These are phyloP conservation scores for Rhodotorula kratochvilovae DNA, from an alignment of 768 basidiomycete species.

Conservation along the genomic window DNA sequence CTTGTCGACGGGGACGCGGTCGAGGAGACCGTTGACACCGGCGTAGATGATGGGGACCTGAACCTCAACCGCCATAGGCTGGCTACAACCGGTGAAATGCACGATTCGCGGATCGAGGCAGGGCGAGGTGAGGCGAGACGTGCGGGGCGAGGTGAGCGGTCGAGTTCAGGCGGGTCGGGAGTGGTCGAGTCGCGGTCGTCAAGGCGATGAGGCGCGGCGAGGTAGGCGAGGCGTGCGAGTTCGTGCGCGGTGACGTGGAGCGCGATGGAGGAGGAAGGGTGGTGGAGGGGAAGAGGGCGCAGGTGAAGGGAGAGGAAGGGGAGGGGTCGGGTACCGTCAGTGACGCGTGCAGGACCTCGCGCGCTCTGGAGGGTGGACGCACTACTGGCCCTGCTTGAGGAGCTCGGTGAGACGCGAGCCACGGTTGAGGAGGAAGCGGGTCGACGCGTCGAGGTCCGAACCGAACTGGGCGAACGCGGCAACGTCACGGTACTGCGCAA, in stretches of 20 bases:
- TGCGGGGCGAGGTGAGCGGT: too few relatives aligned
- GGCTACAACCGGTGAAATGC: slow-evolving; percentile 40
- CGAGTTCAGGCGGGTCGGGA: too few relatives aligned
- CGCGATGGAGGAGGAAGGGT: too few relatives aligned
- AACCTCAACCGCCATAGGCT: slow-evolving; percentile 86
- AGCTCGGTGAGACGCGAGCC: slow-evolving; percentile 95
- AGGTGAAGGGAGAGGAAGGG: too few relatives aligned
- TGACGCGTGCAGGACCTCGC: too few relatives aligned
- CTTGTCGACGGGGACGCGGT: slow-evolving; percentile 89
- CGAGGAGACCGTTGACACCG: slow-evolving; percentile 91
- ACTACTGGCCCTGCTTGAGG: slow-evolving; percentile 92
- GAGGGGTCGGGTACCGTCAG: too few relatives aligned
- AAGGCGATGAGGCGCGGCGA: neutral
- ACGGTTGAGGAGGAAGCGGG: slow-evolving; percentile 92
- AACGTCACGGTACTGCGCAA: slow-evolving; percentile 99
- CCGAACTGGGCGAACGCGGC: slow-evolving; percentile 99
- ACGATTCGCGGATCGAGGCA: slow-evolving; percentile 24
- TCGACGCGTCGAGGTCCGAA: slow-evolving; percentile 99
- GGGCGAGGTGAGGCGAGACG: neutral
- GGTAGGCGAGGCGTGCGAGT: too few relatives aligned
- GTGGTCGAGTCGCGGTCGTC: too few relatives aligned
- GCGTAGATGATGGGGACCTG: slow-evolving; percentile 55
- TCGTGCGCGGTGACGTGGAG: too few relatives aligned
- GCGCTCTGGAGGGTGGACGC: too few relatives aligned
- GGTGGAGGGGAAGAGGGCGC: too few relatives aligned